These are phyloP conservation scores for Aureobasidium sp. DNA, from an alignment of 2,329 filamentous ascomycete species.

Conservation along the genomic window DNA sequence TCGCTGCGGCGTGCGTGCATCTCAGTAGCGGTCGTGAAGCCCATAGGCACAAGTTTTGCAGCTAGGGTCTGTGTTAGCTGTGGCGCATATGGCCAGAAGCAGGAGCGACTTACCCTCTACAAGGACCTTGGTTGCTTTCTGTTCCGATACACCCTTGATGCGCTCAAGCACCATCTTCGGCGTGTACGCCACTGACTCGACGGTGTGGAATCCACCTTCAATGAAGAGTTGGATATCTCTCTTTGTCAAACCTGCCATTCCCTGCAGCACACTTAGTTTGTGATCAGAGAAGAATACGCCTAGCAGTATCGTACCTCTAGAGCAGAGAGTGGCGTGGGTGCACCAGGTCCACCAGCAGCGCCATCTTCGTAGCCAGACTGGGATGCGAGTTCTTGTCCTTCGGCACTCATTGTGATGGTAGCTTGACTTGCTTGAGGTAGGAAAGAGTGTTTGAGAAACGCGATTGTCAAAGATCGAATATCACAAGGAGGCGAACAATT, in stretches of 20 bases:
- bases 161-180: slow-evolving; percentile 72
- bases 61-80: slow-evolving; percentile 42
- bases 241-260: slow-evolving; percentile 80
- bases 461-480: not conserved
- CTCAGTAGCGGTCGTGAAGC: slow-evolving; percentile 96
- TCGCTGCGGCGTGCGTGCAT: slow-evolving; percentile 97
- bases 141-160: slow-evolving; percentile 96
- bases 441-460: not conserved
- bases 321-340: slow-evolving; percentile 78
- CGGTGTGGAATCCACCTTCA: slow-evolving; percentile 89
- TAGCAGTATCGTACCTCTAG: slow-evolving; percentile 59
- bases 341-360: slow-evolving; percentile 71
- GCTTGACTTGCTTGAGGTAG: not conserved
- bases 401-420: slow-evolving; percentile 33
- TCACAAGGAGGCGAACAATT: not conserved
- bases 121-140: slow-evolving; percentile 87
- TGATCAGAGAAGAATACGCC: slow-evolving; percentile 11
- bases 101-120: slow-evolving; percentile 61
- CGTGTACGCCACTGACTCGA: slow-evolving; percentile 93
- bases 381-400: slow-evolving; percentile 48
- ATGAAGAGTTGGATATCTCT: slow-evolving; percentile 89
- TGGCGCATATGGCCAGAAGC: not conserved
- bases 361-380: slow-evolving; percentile 69
- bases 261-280: slow-evolving; percentile 42
- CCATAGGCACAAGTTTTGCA: slow-evolving; percentile 95